phyloP scores from a whole-genome alignment of 2,329 filamentous ascomycete genomes.

The Xylariaceae sp. region DNA sequence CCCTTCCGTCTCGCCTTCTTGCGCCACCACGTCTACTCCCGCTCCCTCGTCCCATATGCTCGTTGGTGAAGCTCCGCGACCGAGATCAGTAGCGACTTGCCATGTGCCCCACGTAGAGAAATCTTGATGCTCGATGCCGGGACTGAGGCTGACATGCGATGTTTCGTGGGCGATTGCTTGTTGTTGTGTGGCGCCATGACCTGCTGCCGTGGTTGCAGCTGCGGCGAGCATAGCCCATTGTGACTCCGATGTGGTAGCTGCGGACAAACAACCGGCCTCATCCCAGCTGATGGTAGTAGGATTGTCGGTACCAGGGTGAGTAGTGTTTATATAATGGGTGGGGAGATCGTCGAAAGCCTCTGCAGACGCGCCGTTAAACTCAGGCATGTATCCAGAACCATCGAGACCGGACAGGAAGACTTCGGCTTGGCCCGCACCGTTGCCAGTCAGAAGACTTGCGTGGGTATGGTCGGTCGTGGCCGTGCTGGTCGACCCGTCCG shows the following conservation, averaged over 20 bases:
- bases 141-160: constrained; percentile 1
- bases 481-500: constrained; percentile 28
- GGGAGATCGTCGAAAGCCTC: constrained; percentile 13
- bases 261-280: constrained; percentile 8
- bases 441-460: constrained; percentile 8
- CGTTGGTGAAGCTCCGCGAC: constrained; percentile 4
- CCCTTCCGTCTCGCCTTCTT: too few relatives aligned
- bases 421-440: constrained; percentile 16
- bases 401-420: constrained; percentile 29
- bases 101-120: constrained; percentile 20
- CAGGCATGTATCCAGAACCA: constrained; percentile 16
- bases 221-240: constrained; percentile 20
- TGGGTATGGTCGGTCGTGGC: constrained; percentile 26
- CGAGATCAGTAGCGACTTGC: constrained; percentile 9
- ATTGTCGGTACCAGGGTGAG: constrained; percentile 2
- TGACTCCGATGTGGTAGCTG: constrained; percentile 10
- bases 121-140: constrained; percentile 12
- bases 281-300: constrained; percentile 18
- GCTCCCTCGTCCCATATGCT: constrained; percentile 7
- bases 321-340: constrained; percentile 8
- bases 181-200: constrained; percentile 7
- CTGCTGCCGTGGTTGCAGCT: constrained; percentile 10
- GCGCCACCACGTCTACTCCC: too few relatives aligned
- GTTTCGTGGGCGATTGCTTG: not conserved
- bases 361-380: constrained; percentile 6